These are phyloP conservation scores for Blastobotrys americana DNA, from an alignment of 805 yeast species.

Conservation along the genomic window DNA sequence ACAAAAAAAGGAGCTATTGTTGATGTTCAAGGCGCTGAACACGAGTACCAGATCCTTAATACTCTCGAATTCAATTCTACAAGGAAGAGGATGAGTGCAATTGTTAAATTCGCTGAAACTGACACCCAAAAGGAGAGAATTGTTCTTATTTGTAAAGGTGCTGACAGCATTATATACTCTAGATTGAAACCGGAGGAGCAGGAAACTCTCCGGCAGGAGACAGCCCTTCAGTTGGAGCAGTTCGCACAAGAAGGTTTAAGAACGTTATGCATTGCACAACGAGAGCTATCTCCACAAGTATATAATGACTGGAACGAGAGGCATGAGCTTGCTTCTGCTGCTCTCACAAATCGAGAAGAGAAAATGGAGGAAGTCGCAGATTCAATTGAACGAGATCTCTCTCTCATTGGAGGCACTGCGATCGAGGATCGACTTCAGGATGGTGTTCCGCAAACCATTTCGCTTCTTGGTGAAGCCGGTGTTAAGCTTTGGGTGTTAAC, in stretches of 20 bases:
- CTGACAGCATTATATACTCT: conserved; percentile 67
- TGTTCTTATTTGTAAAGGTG: conserved; percentile 61
- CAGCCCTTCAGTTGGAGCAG: conserved; percentile 65
- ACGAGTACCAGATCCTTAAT: conserved; percentile 48
- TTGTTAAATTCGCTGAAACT: conserved; percentile 38
- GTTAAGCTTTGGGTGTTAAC: conserved; percentile 79
- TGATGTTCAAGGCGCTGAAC: conserved; percentile 41
- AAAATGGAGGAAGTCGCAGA: conserved; percentile 51
- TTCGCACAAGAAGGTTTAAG: conserved; percentile 76
- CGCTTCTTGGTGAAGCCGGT: conserved; percentile 63
- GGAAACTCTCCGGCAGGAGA: conserved; percentile 44
- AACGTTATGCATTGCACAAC: conserved; percentile 67
- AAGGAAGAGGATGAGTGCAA: conserved; percentile 73
- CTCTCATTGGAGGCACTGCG: conserved; percentile 71
- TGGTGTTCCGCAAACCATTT: conserved; percentile 73
- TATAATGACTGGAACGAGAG: conserved; percentile 50
- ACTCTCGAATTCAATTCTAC: conserved; percentile 65
- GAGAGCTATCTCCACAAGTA: conserved; percentile 39
- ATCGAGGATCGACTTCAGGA: conserved; percentile 75
- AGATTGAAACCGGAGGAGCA: conserved; percentile 37
- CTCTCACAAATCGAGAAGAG: conserved; percentile 56
- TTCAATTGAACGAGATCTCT: conserved; percentile 52
- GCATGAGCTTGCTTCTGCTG: conserved; percentile 51
- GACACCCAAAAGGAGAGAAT: conserved; percentile 31
- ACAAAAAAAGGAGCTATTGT: conserved; percentile 44